These are phyloP conservation scores for Lepidium africanum DNA, from an alignment of 345 rosid species.

Conservation along the genomic window DNA sequence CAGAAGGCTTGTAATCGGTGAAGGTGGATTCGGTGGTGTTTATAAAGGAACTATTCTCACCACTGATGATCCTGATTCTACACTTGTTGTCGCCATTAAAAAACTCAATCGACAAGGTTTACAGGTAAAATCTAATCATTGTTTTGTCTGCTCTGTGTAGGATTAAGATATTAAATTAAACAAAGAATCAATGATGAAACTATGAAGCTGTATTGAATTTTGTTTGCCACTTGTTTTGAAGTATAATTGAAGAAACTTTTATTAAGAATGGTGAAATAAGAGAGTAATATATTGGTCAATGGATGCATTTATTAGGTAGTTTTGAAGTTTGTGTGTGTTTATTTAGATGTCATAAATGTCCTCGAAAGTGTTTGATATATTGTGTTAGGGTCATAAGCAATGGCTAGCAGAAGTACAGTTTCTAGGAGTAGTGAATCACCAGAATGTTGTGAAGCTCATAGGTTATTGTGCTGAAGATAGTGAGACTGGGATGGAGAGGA, in stretches of 20 bases:
- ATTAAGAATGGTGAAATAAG: not conserved
- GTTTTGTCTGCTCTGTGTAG: not conserved
- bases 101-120: conserved; percentile 63
- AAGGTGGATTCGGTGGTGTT: conserved; percentile 86
- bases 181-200: no score
- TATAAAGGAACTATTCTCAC: conserved; percentile 55
- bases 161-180: not conserved
- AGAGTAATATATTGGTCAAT: not conserved
- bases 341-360: not conserved
- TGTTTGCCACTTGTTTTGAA: not conserved
- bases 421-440: conserved; percentile 70
- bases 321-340: not conserved
- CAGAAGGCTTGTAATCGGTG: conserved; percentile 63
- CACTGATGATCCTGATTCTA: conserved; percentile 37
- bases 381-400: conserved; percentile 77
- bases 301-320: not conserved
- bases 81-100: conserved; percentile 61
- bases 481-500: conserved; percentile 65
- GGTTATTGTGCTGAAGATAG: conserved; percentile 76
- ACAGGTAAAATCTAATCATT: conserved; percentile 42
- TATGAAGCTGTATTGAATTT: not conserved
- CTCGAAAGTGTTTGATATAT: not conserved
- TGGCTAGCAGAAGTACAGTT: conserved; percentile 92
- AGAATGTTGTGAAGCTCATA: conserved; percentile 78
- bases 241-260: not conserved